Conservation (phyloP, 2,329 filamentous ascomycete genomes). For the Aspergillus novoparasiticus region DNA sequence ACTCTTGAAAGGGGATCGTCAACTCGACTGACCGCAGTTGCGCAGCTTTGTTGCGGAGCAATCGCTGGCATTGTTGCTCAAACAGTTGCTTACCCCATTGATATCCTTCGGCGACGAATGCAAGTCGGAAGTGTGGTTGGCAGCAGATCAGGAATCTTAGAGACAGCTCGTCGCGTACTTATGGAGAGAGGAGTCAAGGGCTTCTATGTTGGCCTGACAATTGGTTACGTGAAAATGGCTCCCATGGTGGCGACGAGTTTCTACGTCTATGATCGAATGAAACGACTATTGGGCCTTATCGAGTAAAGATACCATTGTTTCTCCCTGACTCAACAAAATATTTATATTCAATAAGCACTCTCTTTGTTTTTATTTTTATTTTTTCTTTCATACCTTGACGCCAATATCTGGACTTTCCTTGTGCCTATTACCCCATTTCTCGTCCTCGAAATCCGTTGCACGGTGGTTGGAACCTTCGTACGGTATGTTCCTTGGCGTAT, state of each 20-base stretch:
- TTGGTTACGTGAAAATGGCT: slow-evolving; percentile 92
- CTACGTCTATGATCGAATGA: slow-evolving; percentile 67
- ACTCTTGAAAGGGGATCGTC: slow-evolving; percentile 62
- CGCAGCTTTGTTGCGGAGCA: slow-evolving; percentile 82
- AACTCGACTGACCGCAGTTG: slow-evolving; percentile 81
- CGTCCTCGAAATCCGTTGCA: not conserved
- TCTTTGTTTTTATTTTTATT: too few relatives aligned
- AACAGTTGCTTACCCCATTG: slow-evolving; percentile 88
- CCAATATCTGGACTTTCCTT: too few relatives aligned
- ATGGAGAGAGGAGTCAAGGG: slow-evolving; percentile 74
- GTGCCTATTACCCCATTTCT: not conserved
- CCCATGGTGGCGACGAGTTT: slow-evolving; percentile 80
- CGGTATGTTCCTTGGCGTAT: not conserved
- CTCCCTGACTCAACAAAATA: too few relatives aligned
- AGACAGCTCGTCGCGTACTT: slow-evolving; percentile 76
- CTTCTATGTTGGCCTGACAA: slow-evolving; percentile 90
- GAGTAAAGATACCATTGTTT: not conserved
- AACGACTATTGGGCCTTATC: slow-evolving; percentile 64
- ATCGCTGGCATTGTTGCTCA: slow-evolving; percentile 87
- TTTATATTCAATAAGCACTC: too few relatives aligned
- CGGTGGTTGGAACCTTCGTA: not conserved
- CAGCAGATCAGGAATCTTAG: slow-evolving; percentile 71
- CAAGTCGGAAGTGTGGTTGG: slow-evolving; percentile 94
- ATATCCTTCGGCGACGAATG: slow-evolving; percentile 93
- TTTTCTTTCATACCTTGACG: too few relatives aligned